These are phyloP conservation scores for Cutaneotrichosporon dermatis DNA, from an alignment of 1,284 basidiomycete genomes.

Conservation along the genomic window DNA sequence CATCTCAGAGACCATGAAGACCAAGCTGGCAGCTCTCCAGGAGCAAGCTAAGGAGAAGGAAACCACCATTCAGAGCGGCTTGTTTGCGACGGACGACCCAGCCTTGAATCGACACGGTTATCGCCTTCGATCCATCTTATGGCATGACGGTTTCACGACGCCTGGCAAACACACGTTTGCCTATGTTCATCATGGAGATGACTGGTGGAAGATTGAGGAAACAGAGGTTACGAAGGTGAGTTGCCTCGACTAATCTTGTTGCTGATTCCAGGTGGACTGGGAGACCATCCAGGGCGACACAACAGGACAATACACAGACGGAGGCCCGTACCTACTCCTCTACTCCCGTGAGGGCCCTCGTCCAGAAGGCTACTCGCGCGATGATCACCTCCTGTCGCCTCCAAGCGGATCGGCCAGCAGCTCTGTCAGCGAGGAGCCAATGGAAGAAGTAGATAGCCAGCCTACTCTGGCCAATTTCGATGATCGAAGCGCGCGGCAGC, in stretches of 20 bases:
- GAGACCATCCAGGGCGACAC: constrained; percentile 28
- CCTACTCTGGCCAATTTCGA: too few relatives aligned
- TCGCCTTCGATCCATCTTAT: constrained; percentile 30
- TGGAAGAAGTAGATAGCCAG: background rate
- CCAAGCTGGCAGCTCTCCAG: constrained; percentile 23
- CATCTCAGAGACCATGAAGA: constrained; percentile 12
- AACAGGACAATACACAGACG: constrained; percentile 42
- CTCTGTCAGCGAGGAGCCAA: constrained; percentile 2
- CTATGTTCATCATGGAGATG: constrained; percentile 29
- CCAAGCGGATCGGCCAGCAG: background rate
- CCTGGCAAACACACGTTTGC: constrained; percentile 34
- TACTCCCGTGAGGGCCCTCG: constrained; percentile 29
- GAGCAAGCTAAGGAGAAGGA: constrained; percentile 26
- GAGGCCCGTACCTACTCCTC: constrained; percentile 38
- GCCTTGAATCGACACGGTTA: constrained; percentile 34
- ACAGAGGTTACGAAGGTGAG: constrained; percentile 29
- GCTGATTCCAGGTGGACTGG: constrained; percentile 28
- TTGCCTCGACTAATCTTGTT: background rate
- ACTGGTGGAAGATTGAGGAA: constrained; percentile 42
- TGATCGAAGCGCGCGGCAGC: too few relatives aligned
- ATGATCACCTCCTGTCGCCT: background rate
- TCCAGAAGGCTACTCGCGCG: background rate
- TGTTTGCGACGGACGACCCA: constrained; percentile 38
- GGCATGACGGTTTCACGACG: constrained; percentile 39
- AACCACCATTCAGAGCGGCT: constrained; percentile 12